A percentile compares a stretch with the other conserved stretches of the same genome.
phyloP scores from a whole-genome alignment of 257 asterid genomes.

The Pogostemon cablin region DNA sequence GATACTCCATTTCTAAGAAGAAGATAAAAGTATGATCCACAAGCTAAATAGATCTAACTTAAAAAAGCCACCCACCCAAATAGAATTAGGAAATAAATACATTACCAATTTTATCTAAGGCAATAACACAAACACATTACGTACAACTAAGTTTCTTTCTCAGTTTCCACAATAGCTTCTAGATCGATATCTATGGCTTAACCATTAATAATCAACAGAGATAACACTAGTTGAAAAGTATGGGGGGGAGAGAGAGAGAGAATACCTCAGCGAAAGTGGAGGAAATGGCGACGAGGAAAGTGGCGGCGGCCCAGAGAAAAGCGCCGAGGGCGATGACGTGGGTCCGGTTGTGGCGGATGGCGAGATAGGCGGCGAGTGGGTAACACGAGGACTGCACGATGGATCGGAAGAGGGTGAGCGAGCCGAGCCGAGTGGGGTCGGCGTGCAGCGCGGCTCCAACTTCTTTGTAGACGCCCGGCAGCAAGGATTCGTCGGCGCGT shows the following conservation, averaged over 20 bases:
- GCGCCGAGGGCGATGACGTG: slow-evolving; percentile 78
- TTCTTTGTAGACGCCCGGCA: slow-evolving; percentile 89
- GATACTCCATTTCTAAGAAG: too few relatives aligned
- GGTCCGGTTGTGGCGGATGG: slow-evolving; percentile 75
- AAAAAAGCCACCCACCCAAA: background rate
- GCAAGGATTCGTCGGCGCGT: slow-evolving; percentile 77
- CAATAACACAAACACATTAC: background rate
- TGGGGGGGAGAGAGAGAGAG: background rate
- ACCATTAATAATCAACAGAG: background rate
- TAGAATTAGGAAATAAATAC: background rate
- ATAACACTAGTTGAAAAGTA: background rate
- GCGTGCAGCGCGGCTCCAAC: slow-evolving; percentile 82
- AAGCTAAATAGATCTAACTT: background rate
- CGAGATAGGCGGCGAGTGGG: slow-evolving; percentile 84
- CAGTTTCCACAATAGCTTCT: background rate
- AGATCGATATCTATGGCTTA: background rate
- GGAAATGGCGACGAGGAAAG: slow-evolving; percentile 65
- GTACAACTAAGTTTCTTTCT: too few relatives aligned
- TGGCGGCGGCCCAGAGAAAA: slow-evolving; percentile 91
- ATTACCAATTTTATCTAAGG: background rate
- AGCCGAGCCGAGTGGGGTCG: slow-evolving; percentile 87
- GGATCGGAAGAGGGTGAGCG: slow-evolving; percentile 71
- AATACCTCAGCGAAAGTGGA: slow-evolving; percentile 70
- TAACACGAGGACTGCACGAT: slow-evolving; percentile 81
- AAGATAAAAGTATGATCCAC: background rate